Percentiles rank a stretch among this genome's conserved stretches.
Conservation (phyloP, 768 basidiomycete genomes). For the Wakefieldia striispora region DNA sequence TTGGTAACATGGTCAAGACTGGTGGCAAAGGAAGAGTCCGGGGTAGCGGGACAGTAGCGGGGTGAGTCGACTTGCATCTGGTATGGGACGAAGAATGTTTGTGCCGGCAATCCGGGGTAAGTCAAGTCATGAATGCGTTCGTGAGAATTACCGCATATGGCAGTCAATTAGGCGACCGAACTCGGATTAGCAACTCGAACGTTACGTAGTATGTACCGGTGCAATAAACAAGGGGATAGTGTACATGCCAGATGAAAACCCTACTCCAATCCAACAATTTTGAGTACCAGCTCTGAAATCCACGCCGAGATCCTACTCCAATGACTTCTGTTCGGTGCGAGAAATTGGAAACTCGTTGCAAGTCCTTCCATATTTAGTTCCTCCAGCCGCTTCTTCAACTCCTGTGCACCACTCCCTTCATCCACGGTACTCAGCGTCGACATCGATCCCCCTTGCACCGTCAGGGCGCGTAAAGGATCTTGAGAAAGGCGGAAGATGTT, state of each 20-base stretch:
- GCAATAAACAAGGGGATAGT: conserved; percentile 13
- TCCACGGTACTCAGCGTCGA: conserved; percentile 66
- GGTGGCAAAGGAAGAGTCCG: conserved; percentile 49
- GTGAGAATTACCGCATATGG: conserved; percentile 21
- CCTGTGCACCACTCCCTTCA: conserved; percentile 42
- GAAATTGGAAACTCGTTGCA: conserved; percentile 69
- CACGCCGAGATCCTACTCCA: conserved; percentile 70
- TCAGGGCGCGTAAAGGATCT: conserved; percentile 44
- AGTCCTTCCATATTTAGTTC: conserved; percentile 74
- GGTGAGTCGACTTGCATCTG: conserved; percentile 24
- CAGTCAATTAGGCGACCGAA: too few relatives aligned
- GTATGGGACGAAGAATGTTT: background rate
- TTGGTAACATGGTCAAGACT: conserved; percentile 52
- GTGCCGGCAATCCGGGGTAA: background rate
- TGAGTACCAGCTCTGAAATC: conserved; percentile 62
- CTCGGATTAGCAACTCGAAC: conserved; percentile 6
- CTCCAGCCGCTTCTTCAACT: conserved; percentile 56
- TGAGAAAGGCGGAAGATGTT: conserved; percentile 71
- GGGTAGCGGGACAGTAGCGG: conserved; percentile 41
- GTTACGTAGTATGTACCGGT: conserved; percentile 7
- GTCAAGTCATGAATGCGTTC: background rate
- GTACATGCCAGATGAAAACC: conserved; percentile 15
- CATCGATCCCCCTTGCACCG: conserved; percentile 49
- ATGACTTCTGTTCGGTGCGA: conserved; percentile 51
- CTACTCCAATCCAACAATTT: conserved; percentile 43